Evolutionary conservation across 2,329 filamentous ascomycete genomes (phyloP), one percentile per base, ranked within the genome.

Genomic region (Beauveria caledonica): DNA sequence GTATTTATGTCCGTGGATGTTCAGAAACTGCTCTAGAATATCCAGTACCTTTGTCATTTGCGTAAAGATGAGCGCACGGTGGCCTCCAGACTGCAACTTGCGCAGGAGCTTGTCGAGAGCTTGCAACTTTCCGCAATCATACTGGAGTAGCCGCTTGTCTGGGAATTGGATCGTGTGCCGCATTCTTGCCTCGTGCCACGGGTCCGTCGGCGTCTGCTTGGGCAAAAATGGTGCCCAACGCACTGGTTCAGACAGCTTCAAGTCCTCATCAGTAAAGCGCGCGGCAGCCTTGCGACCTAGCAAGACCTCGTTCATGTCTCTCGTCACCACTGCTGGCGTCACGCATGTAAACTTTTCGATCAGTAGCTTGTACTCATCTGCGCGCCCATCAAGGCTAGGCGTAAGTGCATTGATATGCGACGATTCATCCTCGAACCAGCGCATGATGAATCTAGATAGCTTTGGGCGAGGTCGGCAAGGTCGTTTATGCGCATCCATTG

Each of bases 11-110:
- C 93, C 93, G 68, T 99, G 93, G 55, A 99, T 97, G 70, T 97
- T 97, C 66, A 99, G 84, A 70, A 99, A 99, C 66, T 94, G 92
- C 72, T 99, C 94, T 2, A 99, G 81, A 60, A 99, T 96, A 72
- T 99, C 93, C 19, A 99, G 81, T 50, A 97, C 94, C 72, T 96
- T 96, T 51, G 94, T 97, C 94, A 99, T 99, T 70, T 99, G 94
- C 0, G 95, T 97, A 74, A 99, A 99, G 71, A 99, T 99, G 55
- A 99, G 80, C 10, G 92, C 94, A 8, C 95, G 90, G 69, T 97
- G 94, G 1, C 92, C 92, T 44, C 91, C 92, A 2, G 89, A 85
- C 74, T 97, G 92, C 8, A 99, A 81, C 63, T 89, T 87, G 10
- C 94, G 88, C 15, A 99, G 81, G 2, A 99, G 81, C 63, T 87